phyloP scores from a whole-genome alignment of 208 protist genomes.

The Entamoeba moshkovskii region DNA sequence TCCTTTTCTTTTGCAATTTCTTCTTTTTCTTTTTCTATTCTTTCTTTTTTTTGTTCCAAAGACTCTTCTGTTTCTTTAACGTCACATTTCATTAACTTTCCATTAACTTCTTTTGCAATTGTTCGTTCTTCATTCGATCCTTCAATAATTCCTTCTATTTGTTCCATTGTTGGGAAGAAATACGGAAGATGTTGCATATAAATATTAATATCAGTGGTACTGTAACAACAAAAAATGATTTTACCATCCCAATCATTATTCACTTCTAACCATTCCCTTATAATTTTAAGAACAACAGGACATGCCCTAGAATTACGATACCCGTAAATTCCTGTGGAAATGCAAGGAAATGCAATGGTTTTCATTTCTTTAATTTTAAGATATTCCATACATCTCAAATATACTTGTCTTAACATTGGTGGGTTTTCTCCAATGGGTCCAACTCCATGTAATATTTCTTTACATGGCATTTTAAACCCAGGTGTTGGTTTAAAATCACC shows the following conservation, averaged over 20 bases:
- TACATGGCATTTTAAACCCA: conserved; percentile 51
- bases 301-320: conserved; percentile 50
- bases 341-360: conserved; percentile 53
- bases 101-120: no score
- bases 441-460: conserved; percentile 57
- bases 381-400: conserved; percentile 46
- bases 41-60: no score
- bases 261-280: not conserved
- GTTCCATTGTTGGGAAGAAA: no score
- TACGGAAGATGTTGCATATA: not conserved
- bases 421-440: conserved; percentile 56
- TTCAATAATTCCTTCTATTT: no score
- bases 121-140: no score
- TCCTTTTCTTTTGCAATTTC: no score
- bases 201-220: not conserved
- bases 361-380: conserved; percentile 38
- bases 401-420: conserved; percentile 43
- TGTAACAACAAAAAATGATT: not conserved
- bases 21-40: no score
- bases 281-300: conserved; percentile 48
- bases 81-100: no score
- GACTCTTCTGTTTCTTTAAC: no score
- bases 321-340: conserved; percentile 64
- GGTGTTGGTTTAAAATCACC: conserved; percentile 50
- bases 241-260: not conserved